Conservation (phyloP, 1,284 basidiomycete species). For the Mycena sp. region DNA sequence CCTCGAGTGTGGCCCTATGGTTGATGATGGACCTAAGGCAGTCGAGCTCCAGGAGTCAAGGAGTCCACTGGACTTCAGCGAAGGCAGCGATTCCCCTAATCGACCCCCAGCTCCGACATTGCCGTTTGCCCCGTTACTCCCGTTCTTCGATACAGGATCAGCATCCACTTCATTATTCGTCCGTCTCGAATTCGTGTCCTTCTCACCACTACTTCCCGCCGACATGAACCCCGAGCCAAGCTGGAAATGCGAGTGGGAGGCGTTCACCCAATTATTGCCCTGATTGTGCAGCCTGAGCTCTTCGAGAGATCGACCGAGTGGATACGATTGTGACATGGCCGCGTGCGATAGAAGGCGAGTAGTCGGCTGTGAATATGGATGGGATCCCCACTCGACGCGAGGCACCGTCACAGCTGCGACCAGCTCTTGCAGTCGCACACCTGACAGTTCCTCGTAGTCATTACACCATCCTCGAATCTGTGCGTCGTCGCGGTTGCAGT, state of each 20-base stretch:
- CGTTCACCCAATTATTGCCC: conserved; percentile 25
- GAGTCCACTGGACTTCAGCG: conserved; percentile 76
- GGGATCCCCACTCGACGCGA: conserved; percentile 1
- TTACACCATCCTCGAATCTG: conserved; percentile 63
- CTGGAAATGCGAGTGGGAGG: neutral
- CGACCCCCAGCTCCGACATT: conserved; percentile 24
- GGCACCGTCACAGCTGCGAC: conserved; percentile 18
- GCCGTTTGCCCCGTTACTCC: no score
- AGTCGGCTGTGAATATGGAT: neutral
- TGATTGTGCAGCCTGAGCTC: conserved; percentile 41
- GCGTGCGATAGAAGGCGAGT: conserved; percentile 15
- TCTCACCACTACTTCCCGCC: neutral
- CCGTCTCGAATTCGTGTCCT: neutral
- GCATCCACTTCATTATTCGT: conserved; percentile 6
- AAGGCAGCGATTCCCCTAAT: conserved; percentile 62
- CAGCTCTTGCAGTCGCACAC: conserved; percentile 60
- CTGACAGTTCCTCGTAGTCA: conserved; percentile 73
- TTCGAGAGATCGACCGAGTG: conserved; percentile 44
- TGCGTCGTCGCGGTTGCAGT: conserved; percentile 63
- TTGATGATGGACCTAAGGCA: conserved; percentile 11
- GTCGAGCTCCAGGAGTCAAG: conserved; percentile 57
- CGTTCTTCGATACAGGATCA: conserved; percentile 36
- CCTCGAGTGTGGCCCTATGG: conserved; percentile 13
- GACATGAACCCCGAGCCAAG: neutral
- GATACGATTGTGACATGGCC: conserved; percentile 38